A percentile compares a stretch with the other conserved stretches of the same genome.
These are phyloP conservation scores for Rhizophagus prolifer DNA, from an alignment of 192 early-diverging fungal species.

Conservation along the genomic window DNA sequence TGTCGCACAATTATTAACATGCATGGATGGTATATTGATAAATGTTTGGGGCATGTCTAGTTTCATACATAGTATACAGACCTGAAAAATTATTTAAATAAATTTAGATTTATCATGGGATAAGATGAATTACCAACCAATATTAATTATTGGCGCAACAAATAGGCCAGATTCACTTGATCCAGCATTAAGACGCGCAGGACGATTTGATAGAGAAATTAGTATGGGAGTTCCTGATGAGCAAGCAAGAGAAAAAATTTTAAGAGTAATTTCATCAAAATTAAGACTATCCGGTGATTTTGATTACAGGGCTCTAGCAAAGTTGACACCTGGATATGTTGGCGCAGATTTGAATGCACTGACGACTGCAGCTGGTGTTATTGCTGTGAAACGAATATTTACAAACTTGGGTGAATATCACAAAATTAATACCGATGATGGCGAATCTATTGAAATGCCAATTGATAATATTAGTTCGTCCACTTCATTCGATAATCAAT, in stretches of 20 bases:
- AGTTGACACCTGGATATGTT: conserved; percentile 94
- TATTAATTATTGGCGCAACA: conserved; percentile 98
- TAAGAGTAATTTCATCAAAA: conserved; percentile 74
- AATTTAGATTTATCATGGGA: conserved; percentile 82
- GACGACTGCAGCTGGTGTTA: conserved; percentile 85
- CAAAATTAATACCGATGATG: conserved; percentile 13
- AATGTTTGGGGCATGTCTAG: not conserved
- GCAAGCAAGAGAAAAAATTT: conserved; percentile 78
- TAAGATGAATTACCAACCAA: conserved; percentile 83
- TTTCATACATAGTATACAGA: not conserved
- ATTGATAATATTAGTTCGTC: conserved; percentile 31
- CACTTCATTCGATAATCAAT: conserved; percentile 36
- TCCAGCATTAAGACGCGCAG: conserved; percentile 92
- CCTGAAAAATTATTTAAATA: not conserved
- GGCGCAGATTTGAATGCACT: conserved; percentile 95
- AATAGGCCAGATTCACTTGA: conserved; percentile 98
- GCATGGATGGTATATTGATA: conserved; percentile 76
- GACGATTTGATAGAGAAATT: conserved; percentile 95
- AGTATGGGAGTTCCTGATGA: conserved; percentile 97
- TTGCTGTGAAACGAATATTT: conserved; percentile 84
- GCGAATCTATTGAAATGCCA: not conserved
- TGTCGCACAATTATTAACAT: conserved; percentile 94
- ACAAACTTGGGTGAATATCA: conserved; percentile 40
- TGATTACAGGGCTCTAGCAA: conserved; percentile 80
- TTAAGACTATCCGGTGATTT: conserved; percentile 80